Percentiles rank a stretch among this genome's conserved stretches.
phyloP scores from a whole-genome alignment of 2,329 filamentous ascomycete genomes.

The Alternaria conjuncta region DNA sequence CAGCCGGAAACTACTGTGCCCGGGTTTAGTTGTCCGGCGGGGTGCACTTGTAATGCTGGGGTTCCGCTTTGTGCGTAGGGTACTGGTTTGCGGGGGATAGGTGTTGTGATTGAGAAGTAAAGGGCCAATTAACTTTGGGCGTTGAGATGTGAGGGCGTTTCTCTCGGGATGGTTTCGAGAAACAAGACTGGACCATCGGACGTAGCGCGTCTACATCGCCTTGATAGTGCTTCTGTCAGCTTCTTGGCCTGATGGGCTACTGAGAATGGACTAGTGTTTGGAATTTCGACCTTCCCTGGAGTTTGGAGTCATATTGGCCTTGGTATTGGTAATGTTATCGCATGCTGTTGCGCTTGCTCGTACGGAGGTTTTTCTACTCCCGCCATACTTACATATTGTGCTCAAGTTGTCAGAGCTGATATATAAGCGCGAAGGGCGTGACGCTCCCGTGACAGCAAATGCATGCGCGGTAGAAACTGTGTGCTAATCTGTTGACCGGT shows the following conservation, averaged over 20 bases:
- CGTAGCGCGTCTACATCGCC: neutral
- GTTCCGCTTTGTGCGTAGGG: neutral
- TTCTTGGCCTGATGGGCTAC: neutral
- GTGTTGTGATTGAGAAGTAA: neutral
- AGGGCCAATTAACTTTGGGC: neutral
- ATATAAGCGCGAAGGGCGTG: neutral
- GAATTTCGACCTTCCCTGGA: neutral
- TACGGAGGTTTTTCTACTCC: neutral
- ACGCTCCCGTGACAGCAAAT: neutral
- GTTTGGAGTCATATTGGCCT: neutral
- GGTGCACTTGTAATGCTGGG: neutral
- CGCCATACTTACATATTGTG: neutral
- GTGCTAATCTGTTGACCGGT: slow-evolving; percentile 7
- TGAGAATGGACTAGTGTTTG: neutral
- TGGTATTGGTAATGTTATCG: neutral
- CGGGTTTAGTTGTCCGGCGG: neutral
- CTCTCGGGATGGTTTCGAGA: neutral
- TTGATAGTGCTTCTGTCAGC: neutral
- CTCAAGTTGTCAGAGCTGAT: neutral
- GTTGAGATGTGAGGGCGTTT: neutral
- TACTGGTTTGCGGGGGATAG: neutral
- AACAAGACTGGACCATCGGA: neutral
- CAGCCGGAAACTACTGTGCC: neutral
- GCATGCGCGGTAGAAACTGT: neutral
- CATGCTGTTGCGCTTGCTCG: neutral